Percentiles rank a stretch among this genome's conserved stretches.
Conservation (phyloP, 208 protist genomes). For the Trypanosoma lewisi region DNA sequence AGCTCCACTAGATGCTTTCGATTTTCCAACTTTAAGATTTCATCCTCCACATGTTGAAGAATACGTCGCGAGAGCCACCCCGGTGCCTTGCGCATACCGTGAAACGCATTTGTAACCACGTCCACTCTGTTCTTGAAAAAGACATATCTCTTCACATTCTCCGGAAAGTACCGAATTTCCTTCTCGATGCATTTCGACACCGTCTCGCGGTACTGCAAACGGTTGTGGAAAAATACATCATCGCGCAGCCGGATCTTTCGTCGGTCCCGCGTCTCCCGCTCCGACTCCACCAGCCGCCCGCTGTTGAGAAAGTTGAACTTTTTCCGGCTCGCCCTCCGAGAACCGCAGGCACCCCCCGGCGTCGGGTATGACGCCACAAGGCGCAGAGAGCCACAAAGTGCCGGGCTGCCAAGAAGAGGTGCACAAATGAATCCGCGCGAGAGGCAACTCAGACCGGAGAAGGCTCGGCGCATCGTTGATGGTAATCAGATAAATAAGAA, state of each 20-base stretch:
- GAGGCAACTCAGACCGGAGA: neutral
- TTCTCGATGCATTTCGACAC: slow-evolving; percentile 48
- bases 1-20: slow-evolving; percentile 44
- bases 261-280: slow-evolving; percentile 18
- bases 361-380: slow-evolving; percentile 45
- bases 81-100: slow-evolving; percentile 22
- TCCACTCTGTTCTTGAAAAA: slow-evolving; percentile 48
- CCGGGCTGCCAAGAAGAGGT: neutral
- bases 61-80: slow-evolving; percentile 19
- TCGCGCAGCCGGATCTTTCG: slow-evolving; percentile 39
- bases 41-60: slow-evolving; percentile 20
- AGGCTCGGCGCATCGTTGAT: slow-evolving; percentile 5
- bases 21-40: slow-evolving; percentile 42
- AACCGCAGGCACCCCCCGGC: slow-evolving; percentile 14
- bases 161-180: slow-evolving; percentile 66
- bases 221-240: slow-evolving; percentile 35
- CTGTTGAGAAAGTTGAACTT: slow-evolving; percentile 82
- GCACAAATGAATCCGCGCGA: neutral
- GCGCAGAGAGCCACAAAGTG: slow-evolving; percentile 11
- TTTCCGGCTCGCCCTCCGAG: slow-evolving; percentile 30
- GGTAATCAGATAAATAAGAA: neutral
- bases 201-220: slow-evolving; percentile 39
- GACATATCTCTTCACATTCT: slow-evolving; percentile 48
- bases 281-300: slow-evolving; percentile 37
- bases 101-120: slow-evolving; percentile 10